Evolutionary conservation across 1,139 yeast species (phyloP).

Genomic region (Blastobotrys capitulatus): DNA sequence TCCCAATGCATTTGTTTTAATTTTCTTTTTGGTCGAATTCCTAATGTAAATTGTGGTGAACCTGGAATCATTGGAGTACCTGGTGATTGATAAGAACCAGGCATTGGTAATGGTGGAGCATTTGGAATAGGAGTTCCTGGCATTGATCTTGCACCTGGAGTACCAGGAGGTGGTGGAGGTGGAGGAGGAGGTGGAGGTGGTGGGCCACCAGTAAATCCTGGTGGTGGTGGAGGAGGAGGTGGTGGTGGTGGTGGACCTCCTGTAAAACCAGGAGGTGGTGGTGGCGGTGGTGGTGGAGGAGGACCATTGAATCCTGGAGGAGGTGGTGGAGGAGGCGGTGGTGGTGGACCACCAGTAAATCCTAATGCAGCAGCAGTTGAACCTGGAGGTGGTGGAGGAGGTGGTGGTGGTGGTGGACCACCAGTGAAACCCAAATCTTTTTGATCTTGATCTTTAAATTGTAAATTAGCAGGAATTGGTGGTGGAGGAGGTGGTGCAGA

Average conservation of each 20-base stretch:
- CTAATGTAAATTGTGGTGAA: conserved; percentile 21
- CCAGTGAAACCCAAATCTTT: not conserved
- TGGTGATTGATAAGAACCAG: conserved; percentile 16
- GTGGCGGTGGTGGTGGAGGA: conserved; percentile 26
- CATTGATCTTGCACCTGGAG: conserved; percentile 14
- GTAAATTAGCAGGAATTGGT: no score
- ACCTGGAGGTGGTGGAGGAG: conserved; percentile 30
- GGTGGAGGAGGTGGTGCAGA: conserved; percentile 1
- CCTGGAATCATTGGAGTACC: conserved; percentile 20
- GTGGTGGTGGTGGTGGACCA: conserved; percentile 22
- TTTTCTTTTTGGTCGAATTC: conserved; percentile 51
- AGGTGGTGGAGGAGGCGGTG: conserved; percentile 35
- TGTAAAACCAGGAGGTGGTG: conserved; percentile 15
- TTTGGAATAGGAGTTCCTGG: conserved; percentile 22
- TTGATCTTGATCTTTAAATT: not conserved
- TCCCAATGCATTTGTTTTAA: conserved; percentile 97
- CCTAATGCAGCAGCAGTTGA: not conserved
- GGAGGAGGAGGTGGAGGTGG: conserved; percentile 32
- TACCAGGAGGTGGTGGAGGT: conserved; percentile 31
- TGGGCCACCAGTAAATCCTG: conserved; percentile 25
- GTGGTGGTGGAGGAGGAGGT: conserved; percentile 34
- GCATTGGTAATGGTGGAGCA: conserved; percentile 27
- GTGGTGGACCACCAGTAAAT: conserved; percentile 24
- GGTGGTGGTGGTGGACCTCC: conserved; percentile 36
- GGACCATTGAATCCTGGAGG: conserved; percentile 25